phyloP scores from a whole-genome alignment of 306 rosid genomes.

The Psophocarpus tetragonolobus region DNA sequence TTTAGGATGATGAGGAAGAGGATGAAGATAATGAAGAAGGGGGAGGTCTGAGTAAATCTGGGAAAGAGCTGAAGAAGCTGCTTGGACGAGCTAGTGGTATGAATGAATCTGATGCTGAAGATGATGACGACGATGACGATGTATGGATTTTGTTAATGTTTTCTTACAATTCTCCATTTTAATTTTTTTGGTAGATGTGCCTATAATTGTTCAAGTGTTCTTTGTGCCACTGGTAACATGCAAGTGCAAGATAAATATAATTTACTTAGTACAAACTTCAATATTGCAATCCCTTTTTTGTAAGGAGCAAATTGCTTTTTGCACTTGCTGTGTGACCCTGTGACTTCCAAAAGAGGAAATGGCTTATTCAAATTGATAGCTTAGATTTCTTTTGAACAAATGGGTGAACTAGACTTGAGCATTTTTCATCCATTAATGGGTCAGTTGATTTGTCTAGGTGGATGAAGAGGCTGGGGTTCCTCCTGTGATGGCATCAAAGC shows the following conservation, averaged over 20 bases:
- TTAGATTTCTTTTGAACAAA: conserved; percentile 3
- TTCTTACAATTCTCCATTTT: not conserved
- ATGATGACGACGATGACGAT: conserved; percentile 65
- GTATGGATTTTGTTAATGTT: conserved; percentile 36
- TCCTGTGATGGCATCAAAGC: conserved; percentile 53
- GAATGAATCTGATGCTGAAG: conserved; percentile 77
- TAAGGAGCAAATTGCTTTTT: not conserved
- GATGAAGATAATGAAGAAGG: conserved; percentile 71
- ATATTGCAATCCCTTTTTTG: not conserved
- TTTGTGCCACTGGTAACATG: not conserved
- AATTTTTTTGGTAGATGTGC: not conserved
- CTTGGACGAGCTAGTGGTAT: conserved; percentile 70
- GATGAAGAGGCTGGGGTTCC: conserved; percentile 64
- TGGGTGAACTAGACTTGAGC: not conserved
- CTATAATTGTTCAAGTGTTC: not conserved
- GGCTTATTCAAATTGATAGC: not conserved
- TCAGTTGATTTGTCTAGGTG: conserved; percentile 43
- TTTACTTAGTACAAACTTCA: not conserved
- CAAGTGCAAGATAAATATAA: not conserved
- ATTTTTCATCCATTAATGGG: conserved; percentile 25
- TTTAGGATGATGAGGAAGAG: conserved; percentile 65
- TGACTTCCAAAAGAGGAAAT: not conserved
- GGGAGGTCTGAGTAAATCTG: conserved; percentile 82
- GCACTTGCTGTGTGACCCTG: conserved; percentile 4
- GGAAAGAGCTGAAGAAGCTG: conserved; percentile 84